Base-by-base conservation (phyloP, 805 yeast genomes). In the Ogataea ramenticola region DNA sequence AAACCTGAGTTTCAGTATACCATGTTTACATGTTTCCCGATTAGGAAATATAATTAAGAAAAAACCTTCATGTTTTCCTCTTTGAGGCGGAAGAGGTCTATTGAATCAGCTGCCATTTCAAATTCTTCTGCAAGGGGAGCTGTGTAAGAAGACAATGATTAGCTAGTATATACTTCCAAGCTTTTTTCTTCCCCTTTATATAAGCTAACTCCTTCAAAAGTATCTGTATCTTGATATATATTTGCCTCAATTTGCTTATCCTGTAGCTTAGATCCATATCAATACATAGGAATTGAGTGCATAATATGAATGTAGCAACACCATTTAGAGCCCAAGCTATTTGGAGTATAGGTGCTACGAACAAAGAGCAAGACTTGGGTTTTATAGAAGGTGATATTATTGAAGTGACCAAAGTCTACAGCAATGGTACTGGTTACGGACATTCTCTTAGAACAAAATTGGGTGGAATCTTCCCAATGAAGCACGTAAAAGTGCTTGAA, bases 391-490 rank as follows among this genome's bases (percentile, higher is more conserved):
- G 95, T 41, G 98, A 93, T 58, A 68, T 86, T 41, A 86, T 93
- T 53, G 96, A 88, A 49, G 95, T 93, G 4, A 41, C 51, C 3
- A 75, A 80, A 42, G 72, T 79, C 46, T 67, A 79, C 11, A 86
- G 91, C 4, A 95, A 93, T 57, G 96, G 95, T 17, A 88, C 96
- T 95, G 89, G 91, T 84, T 86, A 79, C 54, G 99, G 99, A 2
- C 70, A 74, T 48, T 72, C 91, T 44, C 67, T 80, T 50, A 72
- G 98, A 57, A 89, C 87, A 64, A 86, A 80, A 48, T 78, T 86
- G 52, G 77, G 79, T 33, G 99, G 99, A 0, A 71, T 79, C 39
- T 93, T 93, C 56, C 98, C 99, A 1, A 74, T 82, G 34, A 91
- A 90, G 55, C 90, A 82, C 58, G 97, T 89, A 6, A 80, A 77